Base-by-base conservation (phyloP, 2,329 filamentous ascomycete species). In the Paramyrothecium roridum region DNA sequence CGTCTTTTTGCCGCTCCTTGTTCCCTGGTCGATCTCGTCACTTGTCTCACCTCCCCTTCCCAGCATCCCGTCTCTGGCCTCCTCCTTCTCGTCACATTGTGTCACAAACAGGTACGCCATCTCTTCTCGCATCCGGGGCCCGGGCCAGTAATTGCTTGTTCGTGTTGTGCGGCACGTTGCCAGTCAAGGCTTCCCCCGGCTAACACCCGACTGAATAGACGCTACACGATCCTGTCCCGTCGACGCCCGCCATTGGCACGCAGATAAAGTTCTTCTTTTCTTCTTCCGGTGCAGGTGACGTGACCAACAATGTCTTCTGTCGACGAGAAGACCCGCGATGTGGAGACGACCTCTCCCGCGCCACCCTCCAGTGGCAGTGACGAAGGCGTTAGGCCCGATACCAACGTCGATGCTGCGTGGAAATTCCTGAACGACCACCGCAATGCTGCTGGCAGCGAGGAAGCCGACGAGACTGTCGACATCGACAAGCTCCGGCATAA, bases 401-500 rank as follows among this genome's bases (percentile, higher is more conserved):
- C 60, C 21, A 59, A 66, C 52, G 69, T 80, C 16, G 79, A 81
- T 57, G 64, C 65, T 22, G 78, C 79, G 7, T 81, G 77, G 76
- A 69, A 70, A 26, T 79, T 73, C 52, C 73, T 79, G 55, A 65
- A 76, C 52, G 56, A 68, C 26, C 74, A 80, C 56, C 73, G 73
- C 26, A 67, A 77, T 59, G 67, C 67, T 19, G 63, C 65, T 21
- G 68, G 68, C 21, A 65, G 63, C 46, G 68, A 62, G 17, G 67
- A 68, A 48, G 66, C 61, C 49, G 59, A 43, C 7, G 37, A 43
- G 37, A 6, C 61, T 2, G 68, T 79, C 37, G 68, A 81, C 58
- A 69, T 83, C 49, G 69, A 70, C 57, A 68, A 69, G 2, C 66
- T 86, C 47, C 72, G 81, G 4, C 77, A 78, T 57, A 84, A 80